Evolutionary conservation across 805 yeast genomes (phyloP).

Genomic region (Vanderwaltozyma yarrowii): DNA sequence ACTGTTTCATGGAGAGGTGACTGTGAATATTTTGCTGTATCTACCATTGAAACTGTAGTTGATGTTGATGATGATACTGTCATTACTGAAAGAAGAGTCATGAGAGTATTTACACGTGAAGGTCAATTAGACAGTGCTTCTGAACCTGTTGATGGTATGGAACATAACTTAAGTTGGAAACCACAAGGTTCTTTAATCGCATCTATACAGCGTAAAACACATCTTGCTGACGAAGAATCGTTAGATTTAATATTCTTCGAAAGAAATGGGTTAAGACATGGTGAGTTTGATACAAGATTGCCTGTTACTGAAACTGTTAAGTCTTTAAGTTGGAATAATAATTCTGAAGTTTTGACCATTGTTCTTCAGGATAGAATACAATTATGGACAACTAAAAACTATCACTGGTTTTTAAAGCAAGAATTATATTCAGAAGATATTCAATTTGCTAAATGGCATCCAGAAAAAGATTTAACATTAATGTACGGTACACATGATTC

Average conservation of each 20-base stretch:
- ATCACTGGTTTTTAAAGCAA: conserved; percentile 92
- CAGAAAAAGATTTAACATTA: conserved; percentile 73
- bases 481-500: conserved; percentile 47
- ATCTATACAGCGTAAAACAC: conserved; percentile 53
- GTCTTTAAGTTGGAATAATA: conserved; percentile 66
- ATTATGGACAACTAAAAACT: conserved; percentile 85
- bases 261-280: conserved; percentile 85
- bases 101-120: conserved; percentile 73
- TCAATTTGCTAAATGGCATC: conserved; percentile 64
- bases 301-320: conserved; percentile 40
- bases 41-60: conserved; percentile 44
- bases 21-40: conserved; percentile 69
- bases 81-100: conserved; percentile 50
- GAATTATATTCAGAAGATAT: conserved; percentile 38
- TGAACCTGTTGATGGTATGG: conserved; percentile 81
- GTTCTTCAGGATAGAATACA: conserved; percentile 55
- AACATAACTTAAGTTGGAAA: conserved; percentile 70
- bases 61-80: conserved; percentile 30
- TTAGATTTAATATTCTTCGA: conserved; percentile 68
- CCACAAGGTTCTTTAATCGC: conserved; percentile 87
- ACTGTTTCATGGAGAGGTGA: conserved; percentile 92
- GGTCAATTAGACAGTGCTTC: conserved; percentile 73
- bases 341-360: conserved; percentile 69
- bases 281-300: conserved; percentile 65
- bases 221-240: conserved; percentile 33